Conservation (phyloP, 768 basidiomycete species). For the Pleurotus platypus region DNA sequence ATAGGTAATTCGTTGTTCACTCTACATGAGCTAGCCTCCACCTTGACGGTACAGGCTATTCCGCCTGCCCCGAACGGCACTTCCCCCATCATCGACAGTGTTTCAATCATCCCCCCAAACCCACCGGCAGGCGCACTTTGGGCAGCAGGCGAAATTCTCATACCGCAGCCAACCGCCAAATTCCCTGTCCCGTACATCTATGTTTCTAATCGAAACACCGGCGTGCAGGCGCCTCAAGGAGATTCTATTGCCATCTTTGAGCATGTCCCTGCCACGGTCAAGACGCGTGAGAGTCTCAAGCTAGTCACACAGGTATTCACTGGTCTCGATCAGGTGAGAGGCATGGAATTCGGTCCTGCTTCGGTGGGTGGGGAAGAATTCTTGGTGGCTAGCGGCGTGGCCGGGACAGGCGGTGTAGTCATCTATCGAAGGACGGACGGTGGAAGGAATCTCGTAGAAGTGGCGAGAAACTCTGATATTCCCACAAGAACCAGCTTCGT, state of each 20-base stretch:
- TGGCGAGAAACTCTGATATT: slow-evolving; percentile 48
- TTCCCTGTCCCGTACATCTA: slow-evolving; percentile 60
- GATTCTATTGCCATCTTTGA: slow-evolving; percentile 66
- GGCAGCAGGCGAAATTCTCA: slow-evolving; percentile 62
- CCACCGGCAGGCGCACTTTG: slow-evolving; percentile 35
- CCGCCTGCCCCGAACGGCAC: slow-evolving; percentile 50
- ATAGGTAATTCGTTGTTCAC: slow-evolving; percentile 40
- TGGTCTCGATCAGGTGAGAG: slow-evolving; percentile 59
- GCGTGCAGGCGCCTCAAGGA: slow-evolving; percentile 42
- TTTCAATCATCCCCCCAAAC: slow-evolving; percentile 46
- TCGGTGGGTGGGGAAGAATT: slow-evolving; percentile 44
- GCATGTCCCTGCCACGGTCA: slow-evolving; percentile 21
- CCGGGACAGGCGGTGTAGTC: slow-evolving; percentile 50
- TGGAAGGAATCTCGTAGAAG: slow-evolving; percentile 45
- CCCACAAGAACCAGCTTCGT: slow-evolving; percentile 52
- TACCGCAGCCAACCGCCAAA: slow-evolving; percentile 39
- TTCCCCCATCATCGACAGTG: slow-evolving; percentile 41
- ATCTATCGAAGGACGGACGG: slow-evolving; percentile 49
- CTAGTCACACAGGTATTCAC: slow-evolving; percentile 53
- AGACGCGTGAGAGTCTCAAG: slow-evolving; percentile 21
- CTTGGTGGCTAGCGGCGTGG: slow-evolving; percentile 48
- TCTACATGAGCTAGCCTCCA: slow-evolving; percentile 54
- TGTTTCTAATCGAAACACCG: slow-evolving; percentile 63
- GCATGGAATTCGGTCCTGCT: slow-evolving; percentile 56
- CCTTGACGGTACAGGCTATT: slow-evolving; percentile 55